Evolutionary conservation across 2,329 filamentous ascomycete genomes (phyloP), one percentile per base, ranked within the genome.

Genomic region (Magnaporthales sp.): DNA sequence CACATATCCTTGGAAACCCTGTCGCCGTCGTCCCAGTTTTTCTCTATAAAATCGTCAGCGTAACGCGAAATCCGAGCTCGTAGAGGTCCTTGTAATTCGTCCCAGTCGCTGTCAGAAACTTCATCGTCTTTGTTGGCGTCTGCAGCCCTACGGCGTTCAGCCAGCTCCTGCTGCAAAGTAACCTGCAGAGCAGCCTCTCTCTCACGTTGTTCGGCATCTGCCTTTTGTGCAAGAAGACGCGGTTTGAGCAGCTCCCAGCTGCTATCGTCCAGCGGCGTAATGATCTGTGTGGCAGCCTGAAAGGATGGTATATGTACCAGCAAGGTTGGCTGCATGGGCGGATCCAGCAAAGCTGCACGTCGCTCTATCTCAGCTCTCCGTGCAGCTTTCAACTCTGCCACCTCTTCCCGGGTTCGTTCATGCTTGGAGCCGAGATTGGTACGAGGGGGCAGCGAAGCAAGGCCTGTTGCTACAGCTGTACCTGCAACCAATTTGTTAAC

Each of bases 221-320:
- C 80, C 70, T 87, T 82, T 75, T 93, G 89, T 26, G 84, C 83
- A 38, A 91, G 76, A 15, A 94, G 79, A 68, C 88, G 86, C 63
- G 88, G 86, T 71, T 87, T 86, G 46, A 93, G 80, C 65, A 89
- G 77, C 64, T 86, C 83, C 91, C 91, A 94, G 3, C 88, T 86
- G 66, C 81, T 79, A 68, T 92, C 89, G 69, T 86, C 88, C 71
- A 94, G 79, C 24, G 88, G 87, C 27, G 85, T 82, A 10, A 85
- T 84, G 51, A 92, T 89, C 69, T 91, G 86, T 62, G 91, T 83
- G 31, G 91, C 88, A 51, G 89, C 89, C 73, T 89, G 86, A 75
- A 92, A 94, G 1, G 90, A 87, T 62, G 90, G 84, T 76, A 92
- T 91, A 72, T 89, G 87, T 66, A 83, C 83, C 67, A 93, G 80